Evolutionary conservation across 306 rosid species (phyloP), one percentile per base, ranked within the genome.

Genomic region (Mimosa bimucronata): DNA sequence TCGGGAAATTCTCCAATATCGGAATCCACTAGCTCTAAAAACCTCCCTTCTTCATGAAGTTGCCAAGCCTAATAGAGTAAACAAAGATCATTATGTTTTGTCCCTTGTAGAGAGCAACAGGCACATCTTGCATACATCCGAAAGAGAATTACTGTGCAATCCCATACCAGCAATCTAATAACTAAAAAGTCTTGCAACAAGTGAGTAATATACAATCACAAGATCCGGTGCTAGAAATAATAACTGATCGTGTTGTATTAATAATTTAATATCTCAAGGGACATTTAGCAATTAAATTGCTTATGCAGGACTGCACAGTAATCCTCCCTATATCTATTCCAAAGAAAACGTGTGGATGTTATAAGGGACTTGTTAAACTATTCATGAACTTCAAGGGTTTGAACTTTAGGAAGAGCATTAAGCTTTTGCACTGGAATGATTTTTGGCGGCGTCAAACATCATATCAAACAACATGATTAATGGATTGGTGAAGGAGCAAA

Each of bases 31-130:
- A 93, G 77, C 78, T 90, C 99, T 83, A 93, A 79, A 65, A 88
- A 87, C 79, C 62, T 86, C 29, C 86, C 90, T 79, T 91, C 93
- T 85, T 89, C 91, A 64, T 96, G 85, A 42, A 93, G 97, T 73
- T 93, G 80, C 99, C 99, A 95, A n/a, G 95, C 97, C 99, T 95
- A 64, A 78, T 23, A 11, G 23, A 69, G 21, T 67, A 87, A 28
- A 66, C 8, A 53, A 21, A 53, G 37, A 79, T 78, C 19, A 25
- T 41, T 23, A 79, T 38, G 38, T 81, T 67, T 57, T 21, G 45
- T 68, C 41, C 58, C 14, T 26, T 16, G 64, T 55, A 30, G 9
- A 5, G n/a, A 73, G 31, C 26, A 68, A 18, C 55, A 45, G 41
- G 18, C 71, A 58, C 48, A 25, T 29, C 25, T 58, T 67, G 80